Evolutionary conservation across 2,329 filamentous ascomycete genomes (phyloP).

Genomic region (Claviceps spartinae): DNA sequence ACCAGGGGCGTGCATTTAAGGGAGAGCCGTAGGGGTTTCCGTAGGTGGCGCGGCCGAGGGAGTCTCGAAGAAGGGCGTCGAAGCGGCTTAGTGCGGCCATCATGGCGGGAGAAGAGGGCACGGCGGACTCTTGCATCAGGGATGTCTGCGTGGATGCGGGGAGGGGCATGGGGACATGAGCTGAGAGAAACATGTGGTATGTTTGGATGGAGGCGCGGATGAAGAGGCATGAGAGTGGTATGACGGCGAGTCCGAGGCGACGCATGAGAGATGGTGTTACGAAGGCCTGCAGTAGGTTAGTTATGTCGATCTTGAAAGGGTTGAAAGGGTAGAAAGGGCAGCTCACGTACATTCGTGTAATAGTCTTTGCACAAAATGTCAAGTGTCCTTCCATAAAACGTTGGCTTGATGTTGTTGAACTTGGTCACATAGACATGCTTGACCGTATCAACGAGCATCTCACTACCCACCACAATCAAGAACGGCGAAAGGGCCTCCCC

Average conservation of each 20-base stretch:
- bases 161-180: constrained; percentile 64
- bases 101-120: constrained; percentile 57
- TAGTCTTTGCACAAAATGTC: constrained; percentile 96
- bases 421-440: constrained; percentile 98
- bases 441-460: constrained; percentile 93
- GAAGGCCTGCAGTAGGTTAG: constrained; percentile 49
- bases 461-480: constrained; percentile 82
- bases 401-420: constrained; percentile 93
- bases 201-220: constrained; percentile 90
- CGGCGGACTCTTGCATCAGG: constrained; percentile 47
- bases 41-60: constrained; percentile 62
- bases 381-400: constrained; percentile 76
- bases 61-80: constrained; percentile 60
- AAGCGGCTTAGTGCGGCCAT: constrained; percentile 67
- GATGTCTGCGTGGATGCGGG: constrained; percentile 52
- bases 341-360: constrained; percentile 64
- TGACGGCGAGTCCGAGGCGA: constrained; percentile 76
- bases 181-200: constrained; percentile 94
- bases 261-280: constrained; percentile 80
- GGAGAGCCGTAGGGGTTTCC: constrained; percentile 34
- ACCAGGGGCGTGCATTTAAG: constrained; percentile 29
- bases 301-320: background rate
- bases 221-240: constrained; percentile 88
- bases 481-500: constrained; percentile 89
- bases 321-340: background rate